These are phyloP conservation scores for Metschnikowia kunwiensis DNA, from an alignment of 805 yeast genomes.

Conservation along the genomic window DNA sequence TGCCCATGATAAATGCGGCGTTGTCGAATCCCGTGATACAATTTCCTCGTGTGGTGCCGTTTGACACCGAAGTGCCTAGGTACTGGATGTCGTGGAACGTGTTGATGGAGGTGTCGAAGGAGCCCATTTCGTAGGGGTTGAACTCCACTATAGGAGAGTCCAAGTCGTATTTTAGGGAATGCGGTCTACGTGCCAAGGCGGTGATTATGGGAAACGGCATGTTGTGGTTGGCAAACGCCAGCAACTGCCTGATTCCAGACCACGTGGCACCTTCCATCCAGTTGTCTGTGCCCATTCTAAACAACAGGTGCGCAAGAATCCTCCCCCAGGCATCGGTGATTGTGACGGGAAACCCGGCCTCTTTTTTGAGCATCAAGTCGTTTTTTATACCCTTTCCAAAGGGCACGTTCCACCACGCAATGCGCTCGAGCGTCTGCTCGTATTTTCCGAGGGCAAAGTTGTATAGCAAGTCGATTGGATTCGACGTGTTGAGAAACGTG, in stretches of 20 bases:
- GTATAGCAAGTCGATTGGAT: conserved; percentile 12
- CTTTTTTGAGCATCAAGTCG: conserved; percentile 43
- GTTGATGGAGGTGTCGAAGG: conserved; percentile 38
- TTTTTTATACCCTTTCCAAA: conserved; percentile 45
- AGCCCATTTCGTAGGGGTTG: conserved; percentile 43
- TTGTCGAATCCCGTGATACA: conserved; percentile 40
- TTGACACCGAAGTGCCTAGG: conserved; percentile 32
- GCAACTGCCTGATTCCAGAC: conserved; percentile 31
- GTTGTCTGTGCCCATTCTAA: conserved; percentile 26
- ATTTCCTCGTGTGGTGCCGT: conserved; percentile 29
- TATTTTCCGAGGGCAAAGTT: conserved; percentile 25
- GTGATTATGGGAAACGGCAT: conserved; percentile 42
- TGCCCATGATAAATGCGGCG: conserved; percentile 38
- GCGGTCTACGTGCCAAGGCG: conserved; percentile 37
- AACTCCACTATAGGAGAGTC: conserved; percentile 41
- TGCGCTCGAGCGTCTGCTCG: conserved; percentile 26
- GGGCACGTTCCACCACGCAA: conserved; percentile 32
- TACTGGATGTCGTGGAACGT: conserved; percentile 37
- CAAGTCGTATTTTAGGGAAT: conserved; percentile 26
- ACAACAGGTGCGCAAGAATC: conserved; percentile 67
- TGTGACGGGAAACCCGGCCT: conserved; percentile 66
- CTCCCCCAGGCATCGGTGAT: conserved; percentile 82
- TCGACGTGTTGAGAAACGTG: conserved; percentile 26
- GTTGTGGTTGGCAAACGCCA: conserved; percentile 31
- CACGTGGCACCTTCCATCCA: conserved; percentile 28